Conservation (phyloP, 139 green algal species). For the Chlorella sp. region DNA sequence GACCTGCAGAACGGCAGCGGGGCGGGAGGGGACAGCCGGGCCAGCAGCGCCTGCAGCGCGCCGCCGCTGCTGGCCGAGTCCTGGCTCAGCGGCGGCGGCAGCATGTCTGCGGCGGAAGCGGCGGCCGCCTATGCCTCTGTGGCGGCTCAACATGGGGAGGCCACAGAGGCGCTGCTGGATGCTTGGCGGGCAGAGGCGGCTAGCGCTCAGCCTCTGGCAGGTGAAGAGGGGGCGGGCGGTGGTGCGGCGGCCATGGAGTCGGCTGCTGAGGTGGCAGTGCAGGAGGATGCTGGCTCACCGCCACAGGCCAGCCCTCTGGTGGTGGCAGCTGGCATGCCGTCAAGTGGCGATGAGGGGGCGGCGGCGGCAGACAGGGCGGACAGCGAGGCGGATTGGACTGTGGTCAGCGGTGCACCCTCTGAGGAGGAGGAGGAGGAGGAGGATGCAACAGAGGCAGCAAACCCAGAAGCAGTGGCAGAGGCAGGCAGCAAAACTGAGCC, state of each 20-base stretch:
- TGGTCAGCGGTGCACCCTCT: background rate
- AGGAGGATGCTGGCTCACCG: background rate
- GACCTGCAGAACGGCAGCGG: background rate
- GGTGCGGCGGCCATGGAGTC: too few species aligned
- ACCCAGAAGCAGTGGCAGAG: too few species aligned
- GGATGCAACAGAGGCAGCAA: background rate
- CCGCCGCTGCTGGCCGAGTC: background rate
- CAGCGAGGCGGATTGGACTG: constrained; percentile 9
- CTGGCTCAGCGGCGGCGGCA: background rate
- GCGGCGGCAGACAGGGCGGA: background rate
- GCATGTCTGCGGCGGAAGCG: background rate
- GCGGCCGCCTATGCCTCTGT: background rate
- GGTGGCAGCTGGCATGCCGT: too few species aligned
- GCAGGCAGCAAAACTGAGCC: too few species aligned
- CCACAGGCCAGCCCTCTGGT: too few species aligned
- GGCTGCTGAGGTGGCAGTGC: background rate
- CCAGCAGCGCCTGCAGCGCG: background rate
- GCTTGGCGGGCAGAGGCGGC: background rate
- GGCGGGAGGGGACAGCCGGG: background rate
- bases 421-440: background rate
- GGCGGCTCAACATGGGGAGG: background rate
- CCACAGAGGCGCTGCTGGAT: background rate
- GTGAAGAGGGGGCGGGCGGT: background rate
- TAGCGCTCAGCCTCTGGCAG: background rate
- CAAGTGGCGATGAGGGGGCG: background rate